Evolutionary conservation across 257 asterid genomes (phyloP).

Genomic region (Nicotiana benthamiana): DNA sequence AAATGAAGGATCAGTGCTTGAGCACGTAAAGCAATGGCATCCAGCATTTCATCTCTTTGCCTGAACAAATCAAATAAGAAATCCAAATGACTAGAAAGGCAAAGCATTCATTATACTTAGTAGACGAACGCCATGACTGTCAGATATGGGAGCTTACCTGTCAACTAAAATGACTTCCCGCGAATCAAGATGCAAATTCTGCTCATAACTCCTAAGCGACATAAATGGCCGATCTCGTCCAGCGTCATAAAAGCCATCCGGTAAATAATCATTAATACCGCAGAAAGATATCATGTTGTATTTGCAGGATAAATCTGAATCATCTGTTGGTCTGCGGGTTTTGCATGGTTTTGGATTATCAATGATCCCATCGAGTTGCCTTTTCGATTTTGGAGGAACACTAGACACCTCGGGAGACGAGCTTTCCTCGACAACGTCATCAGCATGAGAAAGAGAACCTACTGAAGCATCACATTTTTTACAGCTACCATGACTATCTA

Average conservation of each 20-base stretch:
- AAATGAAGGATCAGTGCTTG: conserved; percentile 49
- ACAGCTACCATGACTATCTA: conserved; percentile 25
- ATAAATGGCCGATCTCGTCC: conserved; percentile 91
- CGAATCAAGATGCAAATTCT: conserved; percentile 35
- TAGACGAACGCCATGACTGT: not conserved
- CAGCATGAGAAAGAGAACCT: conserved; percentile 35
- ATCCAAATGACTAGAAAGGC: not conserved
- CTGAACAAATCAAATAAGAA: conserved; percentile 33
- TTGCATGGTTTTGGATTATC: conserved; percentile 87
- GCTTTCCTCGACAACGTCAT: conserved; percentile 31
- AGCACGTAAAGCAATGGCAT: conserved; percentile 61
- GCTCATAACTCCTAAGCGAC: conserved; percentile 55
- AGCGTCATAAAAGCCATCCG: conserved; percentile 95
- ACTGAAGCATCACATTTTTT: conserved; percentile 21
- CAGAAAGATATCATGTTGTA: conserved; percentile 71
- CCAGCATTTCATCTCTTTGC: conserved; percentile 77
- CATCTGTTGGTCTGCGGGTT: conserved; percentile 59
- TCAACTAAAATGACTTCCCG: conserved; percentile 90
- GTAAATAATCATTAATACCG: conserved; percentile 58
- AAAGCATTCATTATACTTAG: not conserved
- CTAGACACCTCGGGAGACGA: conserved; percentile 33
- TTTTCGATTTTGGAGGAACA: conserved; percentile 48
- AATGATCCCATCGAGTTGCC: conserved; percentile 77
- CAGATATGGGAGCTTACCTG: conserved; percentile 33
- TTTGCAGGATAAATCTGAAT: conserved; percentile 51